A percentile compares a stretch with the other conserved stretches of the same genome.
phyloP scores from a whole-genome alignment of 768 basidiomycete genomes.

The Epithele typhae region DNA sequence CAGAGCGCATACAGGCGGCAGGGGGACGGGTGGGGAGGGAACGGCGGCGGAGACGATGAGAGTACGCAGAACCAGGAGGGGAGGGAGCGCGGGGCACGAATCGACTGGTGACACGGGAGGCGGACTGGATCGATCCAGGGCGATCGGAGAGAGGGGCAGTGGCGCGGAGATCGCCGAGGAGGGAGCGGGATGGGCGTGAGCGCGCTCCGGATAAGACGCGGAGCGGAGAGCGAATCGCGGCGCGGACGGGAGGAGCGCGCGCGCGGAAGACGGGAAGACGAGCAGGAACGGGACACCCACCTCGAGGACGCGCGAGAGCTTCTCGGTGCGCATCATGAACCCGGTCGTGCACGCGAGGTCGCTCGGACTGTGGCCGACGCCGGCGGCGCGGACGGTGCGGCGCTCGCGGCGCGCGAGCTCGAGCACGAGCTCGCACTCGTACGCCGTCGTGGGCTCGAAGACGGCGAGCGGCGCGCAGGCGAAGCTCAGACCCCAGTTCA shows the following conservation, averaged over 20 bases:
- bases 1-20: neutral
- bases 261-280: slow-evolving; percentile 14
- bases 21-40: neutral
- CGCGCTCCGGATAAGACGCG: neutral
- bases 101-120: too few relatives aligned
- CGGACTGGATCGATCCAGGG: neutral
- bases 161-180: neutral
- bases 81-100: too few relatives aligned
- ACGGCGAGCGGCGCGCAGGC: slow-evolving; percentile 61
- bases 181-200: neutral
- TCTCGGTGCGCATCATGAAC: slow-evolving; percentile 79
- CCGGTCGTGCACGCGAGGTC: slow-evolving; percentile 89
- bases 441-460: slow-evolving; percentile 69
- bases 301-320: slow-evolving; percentile 68
- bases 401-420: slow-evolving; percentile 75
- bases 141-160: too few relatives aligned
- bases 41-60: neutral
- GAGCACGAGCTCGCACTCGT: slow-evolving; percentile 70
- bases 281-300: slow-evolving; percentile 43
- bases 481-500: slow-evolving; percentile 88
- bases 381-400: slow-evolving; percentile 73
- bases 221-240: slow-evolving; percentile 12
- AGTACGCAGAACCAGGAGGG: neutral
- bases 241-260: slow-evolving; percentile 5
- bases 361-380: slow-evolving; percentile 89